A percentile compares a stretch with the other conserved stretches of the same genome.
phyloP scores from a whole-genome alignment of 495 filamentous ascomycete genomes.

The Trichoderma orchidacearum region DNA sequence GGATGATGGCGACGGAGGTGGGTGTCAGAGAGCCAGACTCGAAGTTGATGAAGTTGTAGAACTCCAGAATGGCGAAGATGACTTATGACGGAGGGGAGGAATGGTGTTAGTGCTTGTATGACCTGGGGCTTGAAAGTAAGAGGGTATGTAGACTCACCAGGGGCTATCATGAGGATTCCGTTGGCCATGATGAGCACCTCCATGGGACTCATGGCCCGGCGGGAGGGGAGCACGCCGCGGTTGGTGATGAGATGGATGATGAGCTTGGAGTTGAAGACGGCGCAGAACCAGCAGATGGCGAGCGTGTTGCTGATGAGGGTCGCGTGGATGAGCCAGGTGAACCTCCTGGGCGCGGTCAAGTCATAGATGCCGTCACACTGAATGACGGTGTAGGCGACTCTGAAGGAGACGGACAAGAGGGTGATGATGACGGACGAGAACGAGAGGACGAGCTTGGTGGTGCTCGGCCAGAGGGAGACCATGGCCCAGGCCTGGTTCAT shows the following conservation, averaged over 20 bases:
- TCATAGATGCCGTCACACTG: slow-evolving; percentile 39
- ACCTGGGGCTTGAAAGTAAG: neutral
- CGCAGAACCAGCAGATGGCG: slow-evolving; percentile 63
- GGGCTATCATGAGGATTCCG: slow-evolving; percentile 46
- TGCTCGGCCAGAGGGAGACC: slow-evolving; percentile 28
- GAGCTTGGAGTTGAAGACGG: slow-evolving; percentile 59
- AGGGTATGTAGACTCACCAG: slow-evolving; percentile 38
- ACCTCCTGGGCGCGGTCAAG: slow-evolving; percentile 1
- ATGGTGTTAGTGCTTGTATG: slow-evolving; percentile 1
- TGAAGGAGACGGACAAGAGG: slow-evolving; percentile 43
- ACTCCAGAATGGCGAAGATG: slow-evolving; percentile 57
- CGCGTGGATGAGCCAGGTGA: slow-evolving; percentile 34
- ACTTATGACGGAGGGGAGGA: slow-evolving; percentile 27
- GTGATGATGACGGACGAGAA: slow-evolving; percentile 37
- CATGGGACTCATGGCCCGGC: slow-evolving; percentile 18
- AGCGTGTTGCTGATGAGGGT: slow-evolving; percentile 43
- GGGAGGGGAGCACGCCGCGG: slow-evolving; percentile 15
- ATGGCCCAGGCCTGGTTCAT: slow-evolving; percentile 62
- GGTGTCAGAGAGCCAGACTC: slow-evolving; percentile 46
- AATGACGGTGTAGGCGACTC: slow-evolving; percentile 40
- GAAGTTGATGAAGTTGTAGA: slow-evolving; percentile 25
- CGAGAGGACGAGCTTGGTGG: slow-evolving; percentile 28
- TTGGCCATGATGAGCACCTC: slow-evolving; percentile 25
- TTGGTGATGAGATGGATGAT: slow-evolving; percentile 27
- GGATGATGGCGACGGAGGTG: slow-evolving; percentile 56